phyloP scores from a whole-genome alignment of 23 red algal genomes.

The Gracilariopsis chorda region DNA sequence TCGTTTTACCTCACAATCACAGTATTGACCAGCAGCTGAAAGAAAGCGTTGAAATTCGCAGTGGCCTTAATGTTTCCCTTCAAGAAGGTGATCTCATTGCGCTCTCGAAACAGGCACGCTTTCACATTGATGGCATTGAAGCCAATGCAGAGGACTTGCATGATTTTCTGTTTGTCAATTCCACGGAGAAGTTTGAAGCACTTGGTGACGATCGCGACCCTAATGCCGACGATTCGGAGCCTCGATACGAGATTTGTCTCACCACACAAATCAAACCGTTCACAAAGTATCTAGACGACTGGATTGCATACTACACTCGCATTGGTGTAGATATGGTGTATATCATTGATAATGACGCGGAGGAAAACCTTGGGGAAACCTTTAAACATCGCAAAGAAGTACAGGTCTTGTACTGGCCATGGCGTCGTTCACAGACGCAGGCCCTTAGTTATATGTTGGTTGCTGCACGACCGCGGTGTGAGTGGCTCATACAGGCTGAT shows the following conservation, averaged over 20 bases:
- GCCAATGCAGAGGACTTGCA: background rate
- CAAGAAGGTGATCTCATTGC: constrained; percentile 9
- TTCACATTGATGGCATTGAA: background rate
- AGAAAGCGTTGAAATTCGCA: background rate
- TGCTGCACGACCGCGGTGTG: background rate
- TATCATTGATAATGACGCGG: background rate
- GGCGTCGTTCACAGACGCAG: constrained; percentile 14
- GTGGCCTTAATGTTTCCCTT: background rate
- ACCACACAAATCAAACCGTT: constrained; percentile 9
- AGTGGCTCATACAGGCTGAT: background rate
- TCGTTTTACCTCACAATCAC: background rate
- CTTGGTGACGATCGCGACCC: background rate
- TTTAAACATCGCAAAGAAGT: background rate
- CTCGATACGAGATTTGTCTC: background rate
- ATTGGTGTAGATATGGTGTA: constrained; percentile 29
- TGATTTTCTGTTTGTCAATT: background rate
- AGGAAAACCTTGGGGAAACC: background rate
- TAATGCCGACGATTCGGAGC: background rate
- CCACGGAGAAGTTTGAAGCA: background rate
- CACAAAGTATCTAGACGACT: background rate
- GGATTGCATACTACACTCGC: constrained; percentile 8
- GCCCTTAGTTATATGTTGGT: background rate
- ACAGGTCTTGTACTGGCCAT: constrained; percentile 27
- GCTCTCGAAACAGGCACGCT: background rate
- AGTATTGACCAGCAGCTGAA: background rate